Evolutionary conservation across 2,329 filamentous ascomycete genomes (phyloP).

Genomic region (Aspergillus terreus): DNA sequence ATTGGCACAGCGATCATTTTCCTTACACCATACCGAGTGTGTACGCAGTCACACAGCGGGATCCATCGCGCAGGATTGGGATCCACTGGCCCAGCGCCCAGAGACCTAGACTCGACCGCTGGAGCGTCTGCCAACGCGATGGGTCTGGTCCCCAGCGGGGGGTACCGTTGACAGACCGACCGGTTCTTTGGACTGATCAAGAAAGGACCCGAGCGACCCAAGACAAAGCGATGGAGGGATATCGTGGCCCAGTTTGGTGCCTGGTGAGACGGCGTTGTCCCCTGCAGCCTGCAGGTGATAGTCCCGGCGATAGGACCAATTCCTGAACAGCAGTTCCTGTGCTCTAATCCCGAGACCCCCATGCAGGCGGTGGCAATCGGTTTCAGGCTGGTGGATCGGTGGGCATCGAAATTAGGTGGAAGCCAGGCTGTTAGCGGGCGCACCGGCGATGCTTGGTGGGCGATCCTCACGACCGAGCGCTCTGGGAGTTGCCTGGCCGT

Average conservation of each 20-base stretch:
- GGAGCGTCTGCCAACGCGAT: background rate
- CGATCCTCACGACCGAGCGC: background rate
- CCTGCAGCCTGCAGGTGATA: too few species aligned
- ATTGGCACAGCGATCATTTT: background rate
- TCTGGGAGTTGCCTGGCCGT: background rate
- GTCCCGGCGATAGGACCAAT: too few species aligned
- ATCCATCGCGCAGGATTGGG: background rate
- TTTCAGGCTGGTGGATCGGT: background rate
- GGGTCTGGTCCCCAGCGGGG: background rate
- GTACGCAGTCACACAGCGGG: background rate
- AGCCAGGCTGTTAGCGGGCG: background rate
- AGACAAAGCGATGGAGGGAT: too few species aligned
- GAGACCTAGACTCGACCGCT: too few species aligned
- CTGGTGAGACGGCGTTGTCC: too few species aligned
- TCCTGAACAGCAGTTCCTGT: too few species aligned
- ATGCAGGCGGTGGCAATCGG: background rate
- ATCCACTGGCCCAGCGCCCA: background rate
- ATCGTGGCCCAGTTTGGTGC: too few species aligned
- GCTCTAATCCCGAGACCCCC: too few species aligned
- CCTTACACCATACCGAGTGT: background rate
- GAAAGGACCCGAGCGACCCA: too few species aligned
- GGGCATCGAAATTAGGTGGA: background rate
- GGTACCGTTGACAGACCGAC: background rate
- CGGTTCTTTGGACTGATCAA: background rate
- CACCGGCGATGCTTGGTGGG: background rate